A percentile compares a stretch with the other conserved stretches of the same genome.
These are phyloP conservation scores for Isatis tinctoria DNA, from an alignment of 345 rosid species.

Conservation along the genomic window DNA sequence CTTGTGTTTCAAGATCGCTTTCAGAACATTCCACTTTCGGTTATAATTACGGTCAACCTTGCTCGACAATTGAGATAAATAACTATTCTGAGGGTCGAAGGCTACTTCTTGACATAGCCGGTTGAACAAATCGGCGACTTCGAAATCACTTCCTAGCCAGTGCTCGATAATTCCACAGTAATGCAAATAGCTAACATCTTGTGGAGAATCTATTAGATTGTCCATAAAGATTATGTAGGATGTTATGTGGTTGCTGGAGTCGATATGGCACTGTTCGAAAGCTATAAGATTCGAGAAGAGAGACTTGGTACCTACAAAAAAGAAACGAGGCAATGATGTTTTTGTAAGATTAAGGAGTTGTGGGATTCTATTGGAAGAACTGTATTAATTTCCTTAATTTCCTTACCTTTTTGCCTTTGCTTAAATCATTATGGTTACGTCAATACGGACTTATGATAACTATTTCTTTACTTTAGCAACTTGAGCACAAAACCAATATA, in stretches of 20 bases:
- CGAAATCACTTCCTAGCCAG: slow-evolving; percentile 76
- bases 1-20: slow-evolving; percentile 64
- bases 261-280: slow-evolving; percentile 78
- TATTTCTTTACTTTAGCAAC: no score
- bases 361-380: no score
- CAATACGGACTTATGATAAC: no score
- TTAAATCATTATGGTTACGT: no score
- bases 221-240: slow-evolving; percentile 84
- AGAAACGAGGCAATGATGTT: background rate
- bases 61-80: slow-evolving; percentile 52
- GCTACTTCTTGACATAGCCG: slow-evolving; percentile 77
- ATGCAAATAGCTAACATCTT: slow-evolving; percentile 71
- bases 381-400: no score
- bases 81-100: slow-evolving; percentile 61
- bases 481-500: no score
- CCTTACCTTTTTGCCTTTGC: no score
- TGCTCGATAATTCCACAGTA: slow-evolving; percentile 80
- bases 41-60: slow-evolving; percentile 57
- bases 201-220: slow-evolving; percentile 68
- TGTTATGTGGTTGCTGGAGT: slow-evolving; percentile 70
- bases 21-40: slow-evolving; percentile 76
- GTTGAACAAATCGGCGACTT: slow-evolving; percentile 80
- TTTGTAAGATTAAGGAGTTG: no score
- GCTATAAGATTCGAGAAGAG: slow-evolving; percentile 84
- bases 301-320: slow-evolving; percentile 47